Base-by-base conservation (phyloP, 805 yeast genomes). In the fission yeast (Schizosaccharomyces pombe) region DNA sequence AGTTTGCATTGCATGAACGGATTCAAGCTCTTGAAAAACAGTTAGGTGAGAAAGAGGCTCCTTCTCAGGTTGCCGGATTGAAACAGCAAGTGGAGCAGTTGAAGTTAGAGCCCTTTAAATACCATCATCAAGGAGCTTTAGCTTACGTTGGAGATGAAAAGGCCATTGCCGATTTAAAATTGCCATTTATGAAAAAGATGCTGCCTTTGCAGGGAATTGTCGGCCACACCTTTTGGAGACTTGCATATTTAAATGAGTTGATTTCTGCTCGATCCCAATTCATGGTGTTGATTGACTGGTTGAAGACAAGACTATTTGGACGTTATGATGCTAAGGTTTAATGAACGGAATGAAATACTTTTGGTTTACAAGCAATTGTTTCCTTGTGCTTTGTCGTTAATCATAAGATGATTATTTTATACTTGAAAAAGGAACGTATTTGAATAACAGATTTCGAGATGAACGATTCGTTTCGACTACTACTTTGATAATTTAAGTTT, bases 221-320 rank as follows among this genome's bases (percentile, higher is more conserved):
- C 66, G 85, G 96, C 39, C 86, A 82, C 74, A 72, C 85, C 67
- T 83, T 87, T 76, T 87, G 97, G 97, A 81, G 93, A 71, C 76
- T 85, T 31, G 95, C 95, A 31, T 89, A 89, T 69, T 78, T 89
- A 60, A 78, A 84, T 65, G 87, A 89, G 96, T 79, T 89, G 68
- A 76, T 89, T 67, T 79, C 93, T 58, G 77, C 84, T 62, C 80
- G 86, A 72, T 87, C 85, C 73, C 89, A 84, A 74, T 71, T 85
- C 57, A 75, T 86, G 65, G 94, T 87, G 55, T 75, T 78, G 60
- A 68, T 84, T 59, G 97, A 89, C 67, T 87, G 97, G 97, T 64
- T 78, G 58, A 87, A 86, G 74, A 81, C 84, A 58, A 75, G 79
- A 60, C 70, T 85, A 65, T 84, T 89, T 63, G 97, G 97, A 58